Conservation (phyloP, 2,329 filamentous ascomycete genomes). For the Ophiocordyceps australis region DNA sequence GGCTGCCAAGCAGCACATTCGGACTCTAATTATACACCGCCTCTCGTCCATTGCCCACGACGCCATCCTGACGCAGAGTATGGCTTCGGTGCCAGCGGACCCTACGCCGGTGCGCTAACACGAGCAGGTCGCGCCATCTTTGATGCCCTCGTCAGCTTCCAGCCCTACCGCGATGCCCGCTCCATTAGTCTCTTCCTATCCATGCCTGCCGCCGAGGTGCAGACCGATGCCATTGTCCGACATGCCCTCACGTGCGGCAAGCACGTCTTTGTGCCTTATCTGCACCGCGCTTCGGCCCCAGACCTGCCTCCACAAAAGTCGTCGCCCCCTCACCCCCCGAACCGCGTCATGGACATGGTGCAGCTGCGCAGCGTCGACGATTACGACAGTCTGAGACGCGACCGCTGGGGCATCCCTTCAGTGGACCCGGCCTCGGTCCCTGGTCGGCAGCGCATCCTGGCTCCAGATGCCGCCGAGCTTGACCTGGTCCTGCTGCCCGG, state of each 20-base stretch:
- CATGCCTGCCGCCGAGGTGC: constrained; percentile 78
- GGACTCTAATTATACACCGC: constrained; percentile 48
- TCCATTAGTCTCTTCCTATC: constrained; percentile 78
- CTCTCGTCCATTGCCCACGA: constrained; percentile 45
- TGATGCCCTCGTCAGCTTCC: constrained; percentile 43
- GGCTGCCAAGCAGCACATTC: constrained; percentile 59
- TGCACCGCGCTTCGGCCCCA: no score
- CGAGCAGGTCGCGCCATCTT: constrained; percentile 45
- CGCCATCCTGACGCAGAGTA: constrained; percentile 52
- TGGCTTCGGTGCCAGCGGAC: constrained; percentile 12
- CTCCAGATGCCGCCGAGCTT: constrained; percentile 27
- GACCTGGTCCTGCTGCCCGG: constrained; percentile 87
- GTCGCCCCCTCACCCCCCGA: constrained; percentile 25
- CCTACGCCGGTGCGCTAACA: background rate
- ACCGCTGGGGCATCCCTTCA: constrained; percentile 93
- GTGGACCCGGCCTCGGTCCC: constrained; percentile 47
- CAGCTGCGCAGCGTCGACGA: constrained; percentile 55
- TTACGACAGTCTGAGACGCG: constrained; percentile 56
- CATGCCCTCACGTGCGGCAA: constrained; percentile 66
- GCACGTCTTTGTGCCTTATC: constrained; percentile 79
- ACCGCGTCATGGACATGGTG: constrained; percentile 85
- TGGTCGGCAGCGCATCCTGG: constrained; percentile 51
- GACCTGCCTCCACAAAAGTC: no score
- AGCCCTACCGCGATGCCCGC: constrained; percentile 57
- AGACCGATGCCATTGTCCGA: constrained; percentile 64